Conservation (phyloP, 2,329 filamentous ascomycete genomes). For the Ophiocordyceps polyrhachis-furcata region DNA sequence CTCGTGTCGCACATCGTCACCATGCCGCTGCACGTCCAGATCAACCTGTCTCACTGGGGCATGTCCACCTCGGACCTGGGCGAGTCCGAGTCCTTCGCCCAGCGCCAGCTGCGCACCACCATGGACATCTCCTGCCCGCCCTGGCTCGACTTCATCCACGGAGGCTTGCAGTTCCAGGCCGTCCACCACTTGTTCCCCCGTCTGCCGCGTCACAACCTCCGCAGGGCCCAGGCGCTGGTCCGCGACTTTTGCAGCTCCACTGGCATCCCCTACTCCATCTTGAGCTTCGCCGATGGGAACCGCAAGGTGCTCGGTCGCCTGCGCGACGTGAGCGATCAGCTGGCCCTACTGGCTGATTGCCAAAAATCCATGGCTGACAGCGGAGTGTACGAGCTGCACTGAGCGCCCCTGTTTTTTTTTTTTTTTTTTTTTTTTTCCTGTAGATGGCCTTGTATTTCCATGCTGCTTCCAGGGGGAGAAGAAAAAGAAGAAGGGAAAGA, state of each 20-base stretch:
- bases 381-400: background rate
- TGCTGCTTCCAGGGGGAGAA: background rate
- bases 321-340: constrained; percentile 63
- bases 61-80: constrained; percentile 85
- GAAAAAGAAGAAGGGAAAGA: background rate
- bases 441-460: no score
- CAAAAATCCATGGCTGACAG: constrained; percentile 17
- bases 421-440: no score
- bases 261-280: constrained; percentile 67
- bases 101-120: constrained; percentile 79
- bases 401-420: background rate
- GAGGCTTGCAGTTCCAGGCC: constrained; percentile 76
- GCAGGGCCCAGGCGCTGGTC: constrained; percentile 55
- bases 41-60: constrained; percentile 80
- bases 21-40: constrained; percentile 71
- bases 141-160: constrained; percentile 82
- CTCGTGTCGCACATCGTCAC: constrained; percentile 66
- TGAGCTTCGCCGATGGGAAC: constrained; percentile 72
- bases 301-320: constrained; percentile 60
- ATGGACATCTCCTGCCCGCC: constrained; percentile 82
- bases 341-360: constrained; percentile 58
- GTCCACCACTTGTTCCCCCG: constrained; percentile 75
- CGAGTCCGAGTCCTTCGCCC: constrained; percentile 67
- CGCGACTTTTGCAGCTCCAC: constrained; percentile 68
- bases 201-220: constrained; percentile 69